Conservation (phyloP, 106 monocot genomes). For the Dioscorea zingiberensis region DNA sequence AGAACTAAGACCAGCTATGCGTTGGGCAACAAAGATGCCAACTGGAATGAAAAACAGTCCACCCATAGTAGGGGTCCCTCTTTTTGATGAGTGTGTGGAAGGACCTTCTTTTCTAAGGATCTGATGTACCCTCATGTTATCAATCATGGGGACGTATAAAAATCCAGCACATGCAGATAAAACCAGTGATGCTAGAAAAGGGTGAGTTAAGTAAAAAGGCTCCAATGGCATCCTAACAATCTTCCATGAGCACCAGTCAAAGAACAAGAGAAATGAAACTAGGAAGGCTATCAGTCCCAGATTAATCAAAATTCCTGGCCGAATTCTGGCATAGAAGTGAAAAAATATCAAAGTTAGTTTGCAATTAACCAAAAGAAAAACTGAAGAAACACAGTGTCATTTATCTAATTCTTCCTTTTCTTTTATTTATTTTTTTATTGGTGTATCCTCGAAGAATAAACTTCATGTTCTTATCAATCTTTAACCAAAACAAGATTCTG, state of each 20-base stretch:
- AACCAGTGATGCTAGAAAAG: slow-evolving; percentile 58
- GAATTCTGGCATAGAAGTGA: slow-evolving; percentile 38
- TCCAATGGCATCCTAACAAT: slow-evolving; percentile 82
- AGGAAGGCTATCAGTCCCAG: slow-evolving; percentile 49
- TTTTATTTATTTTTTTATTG: too few relatives aligned
- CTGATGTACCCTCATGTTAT: slow-evolving; percentile 56
- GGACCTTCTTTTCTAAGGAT: slow-evolving; percentile 37
- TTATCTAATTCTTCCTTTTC: too few relatives aligned
- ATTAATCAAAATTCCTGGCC: slow-evolving; percentile 53
- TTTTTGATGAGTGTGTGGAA: slow-evolving; percentile 30
- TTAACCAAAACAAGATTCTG: too few relatives aligned
- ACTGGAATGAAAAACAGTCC: slow-evolving; percentile 87
- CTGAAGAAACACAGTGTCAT: too few relatives aligned
- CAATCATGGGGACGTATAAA: slow-evolving; percentile 68
- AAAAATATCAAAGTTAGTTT: neutral
- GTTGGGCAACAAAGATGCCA: slow-evolving; percentile 48
- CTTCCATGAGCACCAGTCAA: slow-evolving; percentile 85
- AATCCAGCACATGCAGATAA: slow-evolving; percentile 62
- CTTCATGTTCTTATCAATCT: too few relatives aligned
- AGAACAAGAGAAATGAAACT: slow-evolving; percentile 51
- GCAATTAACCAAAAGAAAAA: too few relatives aligned
- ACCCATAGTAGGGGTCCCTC: slow-evolving; percentile 68
- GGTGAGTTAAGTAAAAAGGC: slow-evolving; percentile 65
- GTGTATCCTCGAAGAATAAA: too few relatives aligned
- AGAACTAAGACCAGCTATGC: slow-evolving; percentile 37